A percentile compares a stretch with the other conserved stretches of the same genome.
These are phyloP conservation scores for Pseudotsuga menziesii DNA, from an alignment of 75 land plant species.

Conservation along the genomic window DNA sequence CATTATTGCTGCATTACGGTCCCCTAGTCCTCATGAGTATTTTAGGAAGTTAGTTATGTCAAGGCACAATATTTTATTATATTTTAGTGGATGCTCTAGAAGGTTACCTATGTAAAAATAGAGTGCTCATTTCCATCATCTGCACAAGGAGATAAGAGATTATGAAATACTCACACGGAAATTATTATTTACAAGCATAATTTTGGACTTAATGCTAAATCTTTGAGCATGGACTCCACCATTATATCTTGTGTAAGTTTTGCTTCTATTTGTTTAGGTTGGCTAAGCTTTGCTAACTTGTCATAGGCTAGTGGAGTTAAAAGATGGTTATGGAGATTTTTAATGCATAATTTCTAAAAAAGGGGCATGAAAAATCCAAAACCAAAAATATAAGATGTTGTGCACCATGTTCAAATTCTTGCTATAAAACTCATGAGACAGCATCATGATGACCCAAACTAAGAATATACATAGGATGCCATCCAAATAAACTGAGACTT, in stretches of 20 bases:
- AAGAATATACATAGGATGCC: not conserved
- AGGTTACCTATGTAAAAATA: too few species aligned
- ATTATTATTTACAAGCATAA: not conserved
- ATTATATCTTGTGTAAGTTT: not conserved
- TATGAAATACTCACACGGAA: not conserved
- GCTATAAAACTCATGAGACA: not conserved
- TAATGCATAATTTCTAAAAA: not conserved
- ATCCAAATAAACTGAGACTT: not conserved
- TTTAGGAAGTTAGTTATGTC: not conserved
- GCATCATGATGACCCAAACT: not conserved
- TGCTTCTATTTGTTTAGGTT: not conserved
- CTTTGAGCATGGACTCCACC: not conserved
- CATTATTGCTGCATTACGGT: not conserved
- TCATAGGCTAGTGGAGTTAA: not conserved
- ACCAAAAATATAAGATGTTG: not conserved
- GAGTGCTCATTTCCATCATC: too few species aligned
- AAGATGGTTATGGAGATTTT: not conserved
- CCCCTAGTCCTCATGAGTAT: not conserved
- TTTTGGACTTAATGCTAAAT: not conserved
- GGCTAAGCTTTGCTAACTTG: not conserved
- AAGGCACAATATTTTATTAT: not conserved
- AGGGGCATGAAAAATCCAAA: not conserved
- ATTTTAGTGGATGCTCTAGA: too few species aligned
- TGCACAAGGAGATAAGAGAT: not conserved
- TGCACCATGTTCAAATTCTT: constrained; percentile 4